phyloP scores from a whole-genome alignment of 306 rosid genomes.

The Trifolium dubium region DNA sequence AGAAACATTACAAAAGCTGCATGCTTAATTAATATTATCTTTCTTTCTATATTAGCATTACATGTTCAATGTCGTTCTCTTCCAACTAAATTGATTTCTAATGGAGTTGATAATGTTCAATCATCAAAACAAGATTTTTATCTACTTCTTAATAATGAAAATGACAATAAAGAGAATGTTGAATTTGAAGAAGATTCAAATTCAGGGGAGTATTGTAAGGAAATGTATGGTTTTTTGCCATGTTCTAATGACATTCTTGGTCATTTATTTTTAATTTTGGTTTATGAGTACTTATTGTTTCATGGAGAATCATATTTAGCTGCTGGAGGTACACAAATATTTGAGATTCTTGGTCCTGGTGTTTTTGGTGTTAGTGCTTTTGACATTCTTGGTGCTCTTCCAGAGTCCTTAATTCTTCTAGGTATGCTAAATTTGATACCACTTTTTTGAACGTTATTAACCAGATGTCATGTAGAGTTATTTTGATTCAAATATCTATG shows the following conservation, averaged over 20 bases:
- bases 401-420: conserved; percentile 60
- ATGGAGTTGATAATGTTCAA: conserved; percentile 42
- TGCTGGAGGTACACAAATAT: conserved; percentile 58
- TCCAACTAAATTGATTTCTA: conserved; percentile 35
- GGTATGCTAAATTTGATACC: conserved; percentile 48
- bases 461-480: too few relatives aligned
- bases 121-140: not conserved
- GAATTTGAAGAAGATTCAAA: too few relatives aligned
- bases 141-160: not conserved
- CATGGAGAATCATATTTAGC: conserved; percentile 62
- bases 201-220: conserved; percentile 45
- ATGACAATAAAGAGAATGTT: too few relatives aligned
- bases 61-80: conserved; percentile 44
- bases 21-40: conserved; percentile 28
- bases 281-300: conserved; percentile 63
- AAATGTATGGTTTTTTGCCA: conserved; percentile 66
- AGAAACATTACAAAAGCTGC: conserved; percentile 18
- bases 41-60: conserved; percentile 7
- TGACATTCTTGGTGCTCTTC: conserved; percentile 67
- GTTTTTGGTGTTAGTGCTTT: conserved; percentile 68
- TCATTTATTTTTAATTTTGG: conserved; percentile 54
- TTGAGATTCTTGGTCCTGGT: conserved; percentile 69
- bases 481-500: too few relatives aligned
- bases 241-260: conserved; percentile 55
- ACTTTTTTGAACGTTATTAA: too few relatives aligned